Evolutionary conservation across 345 rosid species (phyloP), one percentile per base, ranked within the genome.

Genomic region (Lepidium sativum): DNA sequence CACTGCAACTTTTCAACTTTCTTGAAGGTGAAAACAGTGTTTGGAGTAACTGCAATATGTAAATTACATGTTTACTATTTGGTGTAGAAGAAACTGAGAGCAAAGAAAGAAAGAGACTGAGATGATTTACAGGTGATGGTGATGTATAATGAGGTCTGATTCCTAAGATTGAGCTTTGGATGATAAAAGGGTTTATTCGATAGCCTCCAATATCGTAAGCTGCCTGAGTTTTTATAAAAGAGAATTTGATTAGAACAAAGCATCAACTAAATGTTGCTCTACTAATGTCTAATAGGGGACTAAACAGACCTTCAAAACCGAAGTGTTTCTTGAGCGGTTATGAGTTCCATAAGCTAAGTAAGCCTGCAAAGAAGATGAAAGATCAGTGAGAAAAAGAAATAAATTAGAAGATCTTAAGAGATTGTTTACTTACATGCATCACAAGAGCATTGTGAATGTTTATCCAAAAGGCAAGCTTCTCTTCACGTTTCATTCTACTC

Each of bases 381-480:
- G 23, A 50, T 40, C 15, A 6, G n/a, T 31, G 53, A 62, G 5
- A 44, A 1, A 41, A 42, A 17, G 13, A 25, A 66, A 15, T 48
- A 49, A 10, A 50, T 10, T 2, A 16, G 7, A 32, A 56, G 9
- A 21, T 13, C 33, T 41, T 0, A 39, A 1, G 23, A 54, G 14
- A 4, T 60, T 31, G 25, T 40, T 16, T 51, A 59, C 79, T 49
- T 83, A 86, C 96, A 73, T 91, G 96, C 96, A 91, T 87, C 67
- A 84, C 80, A 72, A 87, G 68, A 44, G 97, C 95, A 80, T 91
- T 91, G 70, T 91, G 95, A 72, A 87, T 79, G 75, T 91, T 91
- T 48, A 87, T 82, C 95, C 92, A 90, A 79, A 90, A 90, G n/a
- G 95, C 95, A 27, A 87, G 92, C 82, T 84, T 90, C 79, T 85